Conservation (phyloP, 78 protist genomes). For the Chrysochromulina parva region DNA sequence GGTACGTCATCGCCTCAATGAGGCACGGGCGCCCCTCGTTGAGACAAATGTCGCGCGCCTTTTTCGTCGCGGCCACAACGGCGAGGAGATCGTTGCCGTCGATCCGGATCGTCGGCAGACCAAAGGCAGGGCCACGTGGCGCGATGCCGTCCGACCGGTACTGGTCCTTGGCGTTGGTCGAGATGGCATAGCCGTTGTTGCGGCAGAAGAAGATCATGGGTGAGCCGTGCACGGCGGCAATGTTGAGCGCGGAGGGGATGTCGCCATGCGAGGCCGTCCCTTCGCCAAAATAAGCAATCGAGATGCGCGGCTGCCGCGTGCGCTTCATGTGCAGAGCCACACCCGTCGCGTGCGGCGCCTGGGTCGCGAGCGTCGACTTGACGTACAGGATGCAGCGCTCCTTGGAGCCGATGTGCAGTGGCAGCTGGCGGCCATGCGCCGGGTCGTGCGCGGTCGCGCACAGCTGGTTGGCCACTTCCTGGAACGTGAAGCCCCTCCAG, state of each 20-base stretch:
- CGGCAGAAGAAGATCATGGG: constrained; percentile 93
- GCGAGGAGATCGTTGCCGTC: constrained; percentile 96
- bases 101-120: constrained; percentile 85
- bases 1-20: constrained; percentile 67
- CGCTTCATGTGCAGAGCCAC: neutral
- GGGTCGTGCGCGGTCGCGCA: constrained; percentile 71
- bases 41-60: constrained; percentile 71
- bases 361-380: neutral
- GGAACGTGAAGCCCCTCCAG: constrained; percentile 85
- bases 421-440: constrained; percentile 97
- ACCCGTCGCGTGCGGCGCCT: constrained; percentile 1
- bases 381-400: constrained; percentile 9
- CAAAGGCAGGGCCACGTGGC: constrained; percentile 82
- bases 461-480: constrained; percentile 84
- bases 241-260: constrained; percentile 93
- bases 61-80: constrained; percentile 80
- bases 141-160: constrained; percentile 63
- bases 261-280: constrained; percentile 99
- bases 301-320: constrained; percentile 74
- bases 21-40: constrained; percentile 71
- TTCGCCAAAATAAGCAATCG: constrained; percentile 93
- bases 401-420: constrained; percentile 91
- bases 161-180: constrained; percentile 92
- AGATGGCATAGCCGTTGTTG: constrained; percentile 96
- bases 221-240: constrained; percentile 80